Evolutionary conservation across 352 stramenopile genomes (phyloP), one percentile per base, ranked within the genome.

Genomic region (Phytopythium kandeliae): DNA sequence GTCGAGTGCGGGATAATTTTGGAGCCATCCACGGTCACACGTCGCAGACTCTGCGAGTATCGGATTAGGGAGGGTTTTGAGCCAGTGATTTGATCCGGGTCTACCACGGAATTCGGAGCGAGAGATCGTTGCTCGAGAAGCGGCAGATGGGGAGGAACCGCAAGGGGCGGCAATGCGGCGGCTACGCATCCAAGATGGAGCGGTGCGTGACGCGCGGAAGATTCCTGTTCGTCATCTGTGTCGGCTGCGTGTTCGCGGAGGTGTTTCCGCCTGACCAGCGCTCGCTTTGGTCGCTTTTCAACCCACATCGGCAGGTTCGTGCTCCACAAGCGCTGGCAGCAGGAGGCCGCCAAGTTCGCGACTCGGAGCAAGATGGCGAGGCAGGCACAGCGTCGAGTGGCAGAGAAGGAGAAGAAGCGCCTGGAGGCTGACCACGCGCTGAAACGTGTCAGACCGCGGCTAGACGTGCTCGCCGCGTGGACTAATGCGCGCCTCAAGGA

Each of bases 401-500:
- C 31, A 26, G 61, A 78, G 24, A 73, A 76, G 53, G 59, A 69
- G 54, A 57, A 59, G 19, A 46, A 46, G 52, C 70, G 69, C 15
- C 58, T 71, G 35, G 59, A 74, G 17, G 57, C 56, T 70, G 62
- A 65, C 45, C 37, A 38, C 37, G 55, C 68, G 60, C 40, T 54
- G 44, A 65, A 76, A 63, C 74, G 77, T 65, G 77, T 71, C 67
- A 86, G 74, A 70, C 72, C 84, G 47, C 73, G 75, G 11, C 63
- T 89, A 17, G 74, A 91, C 55, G 75, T 87, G 4, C 62, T 91
- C 36, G 70, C 71, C 56, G 71, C 73, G 26, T 78, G 83, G 58
- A 87, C 85, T 56, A 77, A 86, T 30, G 77, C 77, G 28, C 74
- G 79, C 22, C 59, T 89, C 3, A 85, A 86, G 54, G 79, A 91